Base-by-base conservation (phyloP, 2,329 filamentous ascomycete species). In the Cladosporium oxysporum region DNA sequence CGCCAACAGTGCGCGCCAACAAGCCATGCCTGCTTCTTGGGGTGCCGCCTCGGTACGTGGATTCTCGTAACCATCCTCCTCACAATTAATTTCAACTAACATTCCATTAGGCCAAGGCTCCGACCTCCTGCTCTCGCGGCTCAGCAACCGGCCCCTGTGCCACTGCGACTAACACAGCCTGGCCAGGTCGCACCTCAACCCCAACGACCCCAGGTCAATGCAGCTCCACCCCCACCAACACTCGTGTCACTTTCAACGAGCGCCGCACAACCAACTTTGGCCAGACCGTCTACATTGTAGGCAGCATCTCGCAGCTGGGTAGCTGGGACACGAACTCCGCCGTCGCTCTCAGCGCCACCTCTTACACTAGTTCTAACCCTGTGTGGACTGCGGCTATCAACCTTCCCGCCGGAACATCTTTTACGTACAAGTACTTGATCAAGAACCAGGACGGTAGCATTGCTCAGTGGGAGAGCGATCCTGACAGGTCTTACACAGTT, bases 341-440 rank as follows among this genome's bases (percentile, higher is more conserved):
- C 0, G 71, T 90, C 2, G 71, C 84, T 0, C 79, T 92, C 26
- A 84, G 81, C 53, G 84, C 88, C 1, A 79, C 78, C 16, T 71
- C 79, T 12, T 91, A 91, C 73, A 88, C 86, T 0, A 69, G 79
- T 1, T 76, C 73, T 28, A 85, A 89, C 70, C 86, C 84, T 0
- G 69, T 90, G 5, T 92, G 90, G 90, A 81, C 78, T 57, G 81
- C 76, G 0, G 83, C 83, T 0, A 71, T 91, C 31, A 78, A 77
- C 0, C 75, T 92, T 10, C 76, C 80, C 0, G 81, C 85, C 0
- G 88, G 88, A 2, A 79, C 80, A 55, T 76, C 76, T 1, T 78
- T 91, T 37, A 72, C 87, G 78, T 91, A 91, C 76, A 91, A 91
- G 79, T 92, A 86, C 72, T 83, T 91, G 70, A 83, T 85, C 57